phyloP scores from a whole-genome alignment of 805 yeast species.

The Saturnispora dispora region DNA sequence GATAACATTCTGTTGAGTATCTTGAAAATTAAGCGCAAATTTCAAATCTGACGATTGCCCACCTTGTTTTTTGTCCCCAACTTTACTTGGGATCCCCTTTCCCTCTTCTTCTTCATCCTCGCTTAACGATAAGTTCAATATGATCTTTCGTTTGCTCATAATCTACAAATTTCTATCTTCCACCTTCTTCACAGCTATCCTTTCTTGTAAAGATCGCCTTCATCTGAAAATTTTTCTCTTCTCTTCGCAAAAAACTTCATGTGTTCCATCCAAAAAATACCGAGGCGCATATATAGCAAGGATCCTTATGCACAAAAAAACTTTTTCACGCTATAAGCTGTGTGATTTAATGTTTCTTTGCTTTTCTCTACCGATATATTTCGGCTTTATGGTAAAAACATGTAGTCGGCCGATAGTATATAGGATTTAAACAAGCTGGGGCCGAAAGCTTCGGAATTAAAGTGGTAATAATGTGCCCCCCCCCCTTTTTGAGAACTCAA shows the following conservation, averaged over 20 bases:
- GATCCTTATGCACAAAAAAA: background rate
- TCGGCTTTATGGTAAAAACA: background rate
- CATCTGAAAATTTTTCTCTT: background rate
- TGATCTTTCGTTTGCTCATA: background rate
- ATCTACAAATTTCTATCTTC: background rate
- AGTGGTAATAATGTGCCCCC: background rate
- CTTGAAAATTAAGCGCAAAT: background rate
- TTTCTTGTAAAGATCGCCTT: background rate
- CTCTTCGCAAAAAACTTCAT: background rate
- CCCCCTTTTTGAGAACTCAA: background rate
- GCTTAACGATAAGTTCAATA: background rate
- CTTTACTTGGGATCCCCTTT: background rate
- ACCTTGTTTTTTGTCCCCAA: background rate
- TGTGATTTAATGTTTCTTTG: too few relatives aligned
- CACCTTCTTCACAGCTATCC: background rate
- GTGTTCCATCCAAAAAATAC: background rate
- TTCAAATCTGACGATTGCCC: background rate
- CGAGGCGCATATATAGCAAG: background rate
- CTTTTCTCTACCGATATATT: background rate
- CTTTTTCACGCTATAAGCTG: too few relatives aligned
- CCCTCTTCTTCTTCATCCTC: background rate
- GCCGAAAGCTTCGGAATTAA: background rate
- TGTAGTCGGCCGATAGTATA: background rate
- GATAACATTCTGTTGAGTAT: background rate
- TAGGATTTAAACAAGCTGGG: background rate